Evolutionary conservation across 192 early-diverging fungal species (phyloP).

Genomic region (Helicostylum pulchrum): DNA sequence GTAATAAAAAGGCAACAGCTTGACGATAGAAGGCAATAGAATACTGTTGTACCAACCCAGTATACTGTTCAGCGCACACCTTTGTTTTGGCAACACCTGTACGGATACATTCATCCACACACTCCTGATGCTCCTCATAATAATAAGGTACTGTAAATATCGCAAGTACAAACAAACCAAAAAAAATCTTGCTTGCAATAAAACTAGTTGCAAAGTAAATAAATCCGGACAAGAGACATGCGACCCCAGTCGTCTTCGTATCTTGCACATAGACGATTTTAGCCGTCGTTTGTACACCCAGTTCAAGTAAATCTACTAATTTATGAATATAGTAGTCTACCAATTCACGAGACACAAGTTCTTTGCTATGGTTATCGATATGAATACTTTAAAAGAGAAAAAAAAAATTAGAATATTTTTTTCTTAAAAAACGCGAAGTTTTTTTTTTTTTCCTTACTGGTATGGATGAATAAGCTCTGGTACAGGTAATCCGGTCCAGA

Average conservation of each 20-base stretch:
- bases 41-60: too few species aligned
- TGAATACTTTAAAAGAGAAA: conserved; percentile 7
- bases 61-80: too few species aligned
- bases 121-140: conserved; percentile 15
- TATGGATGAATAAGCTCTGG: conserved; percentile 22
- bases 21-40: too few species aligned
- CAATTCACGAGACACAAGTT: conserved; percentile 8
- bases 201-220: conserved; percentile 9
- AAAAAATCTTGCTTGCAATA: conserved; percentile 7
- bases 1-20: too few species aligned
- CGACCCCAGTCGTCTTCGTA: neutral
- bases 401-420: too few species aligned
- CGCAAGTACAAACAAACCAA: neutral
- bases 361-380: conserved; percentile 4
- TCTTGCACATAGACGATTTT: conserved; percentile 16
- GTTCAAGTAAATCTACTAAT: conserved; percentile 10
- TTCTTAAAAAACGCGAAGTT: too few species aligned
- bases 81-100: too few species aligned
- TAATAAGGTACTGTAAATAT: conserved; percentile 3
- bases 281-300: neutral
- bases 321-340: conserved; percentile 1
- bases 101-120: neutral
- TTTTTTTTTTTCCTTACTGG: conserved; percentile 15
- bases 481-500: conserved; percentile 12
- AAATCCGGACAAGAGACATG: neutral